Conservation (phyloP, 2,329 filamentous ascomycete genomes). For the Aphanocladium album region DNA sequence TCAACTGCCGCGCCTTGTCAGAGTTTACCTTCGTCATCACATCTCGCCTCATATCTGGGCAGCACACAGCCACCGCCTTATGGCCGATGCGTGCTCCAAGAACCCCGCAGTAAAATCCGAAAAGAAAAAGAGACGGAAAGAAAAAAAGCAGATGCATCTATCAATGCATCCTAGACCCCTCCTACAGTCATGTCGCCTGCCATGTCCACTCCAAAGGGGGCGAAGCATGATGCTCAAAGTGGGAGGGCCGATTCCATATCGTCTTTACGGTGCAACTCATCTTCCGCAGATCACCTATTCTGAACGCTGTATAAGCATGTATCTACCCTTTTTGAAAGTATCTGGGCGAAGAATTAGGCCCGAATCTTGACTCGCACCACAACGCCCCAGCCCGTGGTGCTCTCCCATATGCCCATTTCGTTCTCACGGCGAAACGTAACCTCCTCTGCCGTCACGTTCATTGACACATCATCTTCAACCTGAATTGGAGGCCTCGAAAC, state of each 20-base stretch:
- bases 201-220: background rate
- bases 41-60: background rate
- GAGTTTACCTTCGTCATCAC: background rate
- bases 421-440: constrained; percentile 41
- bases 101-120: too few relatives aligned
- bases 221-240: background rate
- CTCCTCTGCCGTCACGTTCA: constrained; percentile 35
- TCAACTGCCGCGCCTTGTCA: background rate
- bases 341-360: background rate
- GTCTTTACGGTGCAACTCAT: background rate
- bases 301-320: too few relatives aligned
- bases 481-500: background rate
- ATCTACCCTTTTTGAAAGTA: too few relatives aligned
- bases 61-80: background rate
- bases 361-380: constrained; percentile 29
- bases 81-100: background rate
- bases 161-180: too few relatives aligned
- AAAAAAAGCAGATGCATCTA: too few relatives aligned
- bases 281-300: too few relatives aligned
- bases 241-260: background rate
- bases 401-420: constrained; percentile 41
- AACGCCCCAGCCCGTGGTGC: constrained; percentile 37
- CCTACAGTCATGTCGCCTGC: too few relatives aligned
- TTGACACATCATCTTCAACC: constrained; percentile 21
- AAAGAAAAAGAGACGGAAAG: too few relatives aligned